Conservation (phyloP, 352 stramenopile species). For the Nothophytophthora sp. region DNA sequence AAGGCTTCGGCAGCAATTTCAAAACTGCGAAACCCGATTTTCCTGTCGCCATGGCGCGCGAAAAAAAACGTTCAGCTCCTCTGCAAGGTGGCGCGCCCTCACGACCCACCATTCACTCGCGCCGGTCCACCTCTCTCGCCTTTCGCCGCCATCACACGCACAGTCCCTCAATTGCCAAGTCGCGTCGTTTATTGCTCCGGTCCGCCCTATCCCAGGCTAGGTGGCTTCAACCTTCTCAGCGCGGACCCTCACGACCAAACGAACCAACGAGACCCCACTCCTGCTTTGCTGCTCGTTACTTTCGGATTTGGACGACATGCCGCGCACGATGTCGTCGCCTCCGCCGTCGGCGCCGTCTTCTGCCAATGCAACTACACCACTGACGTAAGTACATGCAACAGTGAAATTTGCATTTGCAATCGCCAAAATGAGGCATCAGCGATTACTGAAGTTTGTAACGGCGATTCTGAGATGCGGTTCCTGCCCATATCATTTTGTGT, state of each 20-base stretch:
- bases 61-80: too few species aligned
- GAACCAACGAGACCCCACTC: conserved; percentile 4
- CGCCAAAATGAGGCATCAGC: too few species aligned
- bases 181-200: conserved; percentile 19
- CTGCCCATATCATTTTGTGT: too few species aligned
- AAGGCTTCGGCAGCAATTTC: too few species aligned
- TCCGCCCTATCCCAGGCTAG: conserved; percentile 9
- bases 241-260: conserved; percentile 18
- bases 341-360: conserved; percentile 17
- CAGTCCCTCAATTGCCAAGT: conserved; percentile 7
- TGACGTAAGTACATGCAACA: too few species aligned
- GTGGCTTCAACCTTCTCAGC: too few species aligned
- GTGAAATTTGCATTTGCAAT: too few species aligned
- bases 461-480: conserved; percentile 3
- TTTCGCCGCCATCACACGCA: conserved; percentile 13
- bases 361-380: conserved; percentile 16
- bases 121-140: too few species aligned
- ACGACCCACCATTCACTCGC: too few species aligned
- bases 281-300: conserved; percentile 17
- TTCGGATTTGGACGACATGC: conserved; percentile 23
- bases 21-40: too few species aligned
- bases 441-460: conserved; percentile 35
- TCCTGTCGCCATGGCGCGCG: too few species aligned
- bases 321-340: conserved; percentile 27
- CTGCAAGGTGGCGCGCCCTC: too few species aligned